Evolutionary conservation across 495 filamentous ascomycete genomes (phyloP).

Genomic region (Penicillium flavigenum): DNA sequence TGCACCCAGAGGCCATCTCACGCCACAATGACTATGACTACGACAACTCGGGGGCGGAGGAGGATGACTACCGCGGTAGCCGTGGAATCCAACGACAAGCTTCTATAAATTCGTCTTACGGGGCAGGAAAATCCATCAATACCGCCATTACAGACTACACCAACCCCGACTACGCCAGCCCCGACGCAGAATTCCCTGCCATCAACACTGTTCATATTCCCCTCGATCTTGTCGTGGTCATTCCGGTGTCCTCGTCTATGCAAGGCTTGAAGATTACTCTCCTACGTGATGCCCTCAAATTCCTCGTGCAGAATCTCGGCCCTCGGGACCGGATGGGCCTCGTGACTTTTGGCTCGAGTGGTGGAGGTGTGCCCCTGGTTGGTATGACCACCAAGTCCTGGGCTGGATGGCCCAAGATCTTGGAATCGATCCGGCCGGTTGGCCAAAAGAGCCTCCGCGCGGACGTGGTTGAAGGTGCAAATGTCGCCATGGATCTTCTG

Average conservation of each 20-base stretch:
- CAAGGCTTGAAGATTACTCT: conserved; percentile 97
- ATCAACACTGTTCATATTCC: conserved; percentile 79
- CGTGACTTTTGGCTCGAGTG: conserved; percentile 95
- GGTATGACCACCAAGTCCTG: conserved; percentile 95
- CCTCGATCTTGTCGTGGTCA: conserved; percentile 93
- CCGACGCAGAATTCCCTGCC: conserved; percentile 53
- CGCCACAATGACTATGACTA: conserved; percentile 72
- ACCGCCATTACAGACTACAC: conserved; percentile 56
- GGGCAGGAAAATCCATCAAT: conserved; percentile 50
- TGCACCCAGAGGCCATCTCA: conserved; percentile 65
- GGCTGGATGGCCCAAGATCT: conserved; percentile 84
- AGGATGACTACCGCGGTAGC: conserved; percentile 79
- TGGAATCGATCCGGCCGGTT: conserved; percentile 86
- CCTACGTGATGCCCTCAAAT: conserved; percentile 88
- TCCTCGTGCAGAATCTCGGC: conserved; percentile 89
- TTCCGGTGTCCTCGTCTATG: conserved; percentile 98
- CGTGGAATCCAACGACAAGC: conserved; percentile 73
- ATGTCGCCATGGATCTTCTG: conserved; percentile 97
- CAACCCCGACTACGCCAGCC: conserved; percentile 73
- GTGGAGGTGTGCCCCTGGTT: conserved; percentile 91
- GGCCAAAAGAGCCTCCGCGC: conserved; percentile 96
- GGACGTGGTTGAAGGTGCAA: conserved; percentile 96
- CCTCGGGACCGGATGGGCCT: conserved; percentile 94
- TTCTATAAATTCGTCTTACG: conserved; percentile 84
- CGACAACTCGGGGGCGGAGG: conserved; percentile 80